A percentile compares a stretch with the other conserved stretches of the same genome.
phyloP scores from a whole-genome alignment of 2,329 filamentous ascomycete species.

The Cordyceps tenuipes region DNA sequence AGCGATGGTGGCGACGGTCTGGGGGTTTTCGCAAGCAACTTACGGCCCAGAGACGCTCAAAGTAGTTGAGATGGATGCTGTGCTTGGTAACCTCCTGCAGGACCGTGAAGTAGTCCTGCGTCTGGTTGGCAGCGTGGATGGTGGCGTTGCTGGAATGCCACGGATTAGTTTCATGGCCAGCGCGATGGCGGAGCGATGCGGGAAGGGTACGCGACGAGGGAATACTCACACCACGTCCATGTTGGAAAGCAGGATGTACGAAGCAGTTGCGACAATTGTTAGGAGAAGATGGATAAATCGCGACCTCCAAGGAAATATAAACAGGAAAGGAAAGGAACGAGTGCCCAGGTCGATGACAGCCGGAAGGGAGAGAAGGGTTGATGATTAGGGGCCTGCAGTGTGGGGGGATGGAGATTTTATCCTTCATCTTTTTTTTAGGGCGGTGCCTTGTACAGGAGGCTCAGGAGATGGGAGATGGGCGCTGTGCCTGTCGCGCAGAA shows the following conservation, averaged over 20 bases:
- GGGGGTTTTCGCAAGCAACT: slow-evolving; percentile 29
- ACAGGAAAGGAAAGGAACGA: background rate
- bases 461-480: slow-evolving; percentile 1
- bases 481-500: background rate
- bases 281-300: background rate
- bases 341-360: slow-evolving; percentile 1
- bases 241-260: slow-evolving; percentile 13
- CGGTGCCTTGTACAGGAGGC: background rate
- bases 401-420: slow-evolving; percentile 13
- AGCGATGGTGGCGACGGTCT: background rate
- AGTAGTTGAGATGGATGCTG: slow-evolving; percentile 79
- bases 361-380: background rate
- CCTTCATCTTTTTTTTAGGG: slow-evolving; percentile 7
- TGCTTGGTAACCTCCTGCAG: slow-evolving; percentile 57
- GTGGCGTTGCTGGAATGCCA: slow-evolving; percentile 40
- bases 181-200: background rate
- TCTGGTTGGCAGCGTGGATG: slow-evolving; percentile 37
- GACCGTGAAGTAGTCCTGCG: slow-evolving; percentile 46
- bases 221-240: slow-evolving; percentile 28
- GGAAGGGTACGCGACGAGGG: background rate
- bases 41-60: slow-evolving; percentile 84
- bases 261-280: background rate
- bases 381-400: slow-evolving; percentile 9
- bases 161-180: background rate
- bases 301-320: background rate